Base-by-base conservation (phyloP, 1,284 basidiomycete genomes). In the Sporisorium sorghi region DNA sequence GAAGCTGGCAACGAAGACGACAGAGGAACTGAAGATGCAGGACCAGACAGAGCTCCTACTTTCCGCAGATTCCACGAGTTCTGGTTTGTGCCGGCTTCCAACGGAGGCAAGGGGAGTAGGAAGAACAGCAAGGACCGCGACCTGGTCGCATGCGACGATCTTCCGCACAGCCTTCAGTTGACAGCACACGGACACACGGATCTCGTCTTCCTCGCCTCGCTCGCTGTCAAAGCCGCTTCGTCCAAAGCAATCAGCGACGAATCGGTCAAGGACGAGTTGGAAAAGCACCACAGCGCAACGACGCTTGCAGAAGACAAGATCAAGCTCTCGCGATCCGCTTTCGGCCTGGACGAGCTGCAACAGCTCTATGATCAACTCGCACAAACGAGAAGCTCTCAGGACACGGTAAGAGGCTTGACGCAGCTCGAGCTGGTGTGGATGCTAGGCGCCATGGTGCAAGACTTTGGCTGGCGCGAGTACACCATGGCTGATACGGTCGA, bases 121-220 rank as follows among this genome's bases (percentile, higher is more conserved):
- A 21, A 12, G 10, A 2, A 47, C 14, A 56, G 43, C 17, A 28
- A 35, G 11, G 39, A 12, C 12, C 54, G 59, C 17, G 7, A 56
- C 2, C 52, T 63, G 23, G 17, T 33, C 3, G 5, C 19, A 5
- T 15, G 17, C 2, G 14, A 24, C n/a, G 35, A 37, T 5, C 21
- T 62, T 23, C 59, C 66, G 4, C 17, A 17, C 12, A 32, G 26
- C 6, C 9, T 66, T 9, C 19, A 37, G 10, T 17, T 72, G 50
- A 72, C 69, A 33, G 62, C 69, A 5, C 62, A 60, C 33, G 49
- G 59, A 14, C 63, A 66, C 9, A 62, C 63, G 2, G 69, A 72
- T 14, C 54, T 72, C 11, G 56, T 72, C 35, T 65, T 57, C 28
- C 55, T 61, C 9, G 19, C 49, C 17, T 23, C 47, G 14, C 48